Base-by-base conservation (phyloP, 140 eudicot species). In the Anethum foeniculum region DNA sequence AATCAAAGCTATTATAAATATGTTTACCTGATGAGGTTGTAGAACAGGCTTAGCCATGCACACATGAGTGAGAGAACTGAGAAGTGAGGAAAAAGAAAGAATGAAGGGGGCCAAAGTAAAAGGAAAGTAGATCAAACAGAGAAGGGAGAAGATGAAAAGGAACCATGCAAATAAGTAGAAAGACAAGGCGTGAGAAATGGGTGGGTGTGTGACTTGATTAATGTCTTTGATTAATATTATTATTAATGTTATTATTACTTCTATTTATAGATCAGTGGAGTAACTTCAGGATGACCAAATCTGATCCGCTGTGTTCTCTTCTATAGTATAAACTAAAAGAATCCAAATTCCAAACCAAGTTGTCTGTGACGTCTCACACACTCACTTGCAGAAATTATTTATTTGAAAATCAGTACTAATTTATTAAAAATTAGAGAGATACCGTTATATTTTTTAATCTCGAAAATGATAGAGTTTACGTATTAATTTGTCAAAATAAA, bases 201-300 rank as follows among this genome's bases (percentile, higher is more conserved):
- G 71, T 62, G 71, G 71, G 71, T 62, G 71, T 62, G 71, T 62
- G 71, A 62, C 71, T 62, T 62, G 71, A 62, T 62, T 62, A 2
- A 25, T 62, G 71, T 62, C 71, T 62, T 62, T 25, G 36, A 19
- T 54, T 52, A 52, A 6, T 58, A 6, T 1, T 21, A 60, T 9
- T 11, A 51, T 9, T 62, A 9, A 25, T 62, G 13, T 62, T 62
- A 27, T 27, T n/a, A 62, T 36, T 7, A 62, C 15, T n/a, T 7
- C 71, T 62, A 62, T 62, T 62, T 7, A 9, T 62, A 62, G 71
- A 62, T 62, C 36, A 62, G 36, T 25, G 71, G 71, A 60, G 68
- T 60, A 60, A 60, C 68, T 60, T n/a, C 9, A 60, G 68, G 68
- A 62, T 27, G 71, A 62, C 71, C 36, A 27, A 62, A 27, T 62